Evolutionary conservation across 495 filamentous ascomycete genomes (phyloP), one percentile per base, ranked within the genome.

Genomic region (Aspergillus ostianus): DNA sequence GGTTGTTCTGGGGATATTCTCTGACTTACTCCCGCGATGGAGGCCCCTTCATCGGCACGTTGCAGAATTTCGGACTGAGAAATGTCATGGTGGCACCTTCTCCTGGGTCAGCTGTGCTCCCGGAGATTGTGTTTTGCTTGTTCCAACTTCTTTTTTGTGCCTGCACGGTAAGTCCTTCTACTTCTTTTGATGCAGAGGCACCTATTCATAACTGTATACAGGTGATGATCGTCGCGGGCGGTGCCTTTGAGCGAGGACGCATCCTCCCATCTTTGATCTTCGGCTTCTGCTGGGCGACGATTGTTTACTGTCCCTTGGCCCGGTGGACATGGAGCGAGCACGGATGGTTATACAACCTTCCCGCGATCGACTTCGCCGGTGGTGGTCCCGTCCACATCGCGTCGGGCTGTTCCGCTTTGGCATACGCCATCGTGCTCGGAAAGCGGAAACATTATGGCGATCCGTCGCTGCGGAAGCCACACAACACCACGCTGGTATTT

Each of bases 241-340:
- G 80, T 21, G 73, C 80, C 18, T 82, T 84, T 53, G 83, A 85
- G 62, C 70, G 82, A 64, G 82, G 82, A 12, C 77, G 78, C 23
- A 82, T 85, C 64, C 45, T 84, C 3, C 81, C 83, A 2, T 81
- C 80, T 3, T 65, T 85, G 44, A 68, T 85, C 23, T 86, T 85
- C 62, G 74, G 74, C 60, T 85, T 86, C 70, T 73, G 69, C 58
- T 85, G 84, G 84, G 79, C 82, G 5, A 85, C 83, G 10, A 73
- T 85, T 52, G 82, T 85, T 46, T 85, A 86, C 67, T 83, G 80
- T 60, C 82, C 82, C 1, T 71, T 85, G 50, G 84, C 82, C 7
- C 80, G 80, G 63, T 85, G 84, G 84, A 84, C 84, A 1, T 86
- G 83, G 84, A 84, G 84, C 65, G 63, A 72, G 36, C 77, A 79